These are phyloP conservation scores for Phialophora tarda DNA, from an alignment of 2,329 filamentous ascomycete species.

Conservation along the genomic window DNA sequence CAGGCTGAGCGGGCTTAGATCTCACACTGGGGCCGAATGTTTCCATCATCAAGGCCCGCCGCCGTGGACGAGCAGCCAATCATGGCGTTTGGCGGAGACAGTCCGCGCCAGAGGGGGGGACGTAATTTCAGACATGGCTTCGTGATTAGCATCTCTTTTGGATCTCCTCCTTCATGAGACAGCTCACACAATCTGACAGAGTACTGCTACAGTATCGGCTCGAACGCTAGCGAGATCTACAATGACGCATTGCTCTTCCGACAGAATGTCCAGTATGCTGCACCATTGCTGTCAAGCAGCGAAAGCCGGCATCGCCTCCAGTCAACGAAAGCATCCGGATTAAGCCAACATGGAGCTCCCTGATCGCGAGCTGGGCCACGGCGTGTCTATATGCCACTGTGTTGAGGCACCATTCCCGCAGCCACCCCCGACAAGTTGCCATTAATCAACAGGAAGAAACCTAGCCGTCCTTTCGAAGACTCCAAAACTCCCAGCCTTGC, in stretches of 20 bases:
- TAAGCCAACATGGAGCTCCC: background rate
- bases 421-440: background rate
- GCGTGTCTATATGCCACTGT: background rate
- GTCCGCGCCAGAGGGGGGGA: background rate
- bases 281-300: background rate
- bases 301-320: background rate
- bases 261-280: background rate
- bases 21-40: slow-evolving; percentile 10
- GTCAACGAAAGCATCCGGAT: background rate
- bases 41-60: slow-evolving; percentile 15
- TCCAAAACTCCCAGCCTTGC: background rate
- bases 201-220: too few relatives aligned
- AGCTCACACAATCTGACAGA: background rate
- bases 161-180: background rate
- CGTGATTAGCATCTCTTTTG: background rate
- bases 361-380: background rate
- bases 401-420: too few relatives aligned
- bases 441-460: background rate
- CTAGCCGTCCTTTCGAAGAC: background rate
- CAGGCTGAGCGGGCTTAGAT: slow-evolving; percentile 15
- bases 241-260: background rate
- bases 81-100: background rate
- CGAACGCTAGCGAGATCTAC: background rate
- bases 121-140: background rate
- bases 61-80: slow-evolving; percentile 5